Conservation (phyloP, 1,284 basidiomycete species). For the Puccinia sorghi region DNA sequence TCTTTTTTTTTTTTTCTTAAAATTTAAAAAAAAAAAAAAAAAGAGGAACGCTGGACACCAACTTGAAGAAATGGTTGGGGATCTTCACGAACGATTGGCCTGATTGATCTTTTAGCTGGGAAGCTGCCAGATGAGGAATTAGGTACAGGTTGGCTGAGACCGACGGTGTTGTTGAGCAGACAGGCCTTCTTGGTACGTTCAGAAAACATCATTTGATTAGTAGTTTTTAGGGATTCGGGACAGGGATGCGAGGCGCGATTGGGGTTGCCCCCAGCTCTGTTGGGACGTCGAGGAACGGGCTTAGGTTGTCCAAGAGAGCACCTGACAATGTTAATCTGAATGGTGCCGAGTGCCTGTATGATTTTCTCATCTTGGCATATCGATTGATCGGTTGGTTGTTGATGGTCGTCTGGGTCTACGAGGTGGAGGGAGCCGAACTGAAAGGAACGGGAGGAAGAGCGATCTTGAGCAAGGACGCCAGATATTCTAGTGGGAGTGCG, state of each 20-base stretch:
- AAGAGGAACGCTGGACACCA: background rate
- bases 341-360: constrained; percentile 31
- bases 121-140: no score
- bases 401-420: constrained; percentile 35
- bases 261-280: background rate
- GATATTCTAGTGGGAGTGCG: constrained; percentile 30
- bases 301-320: constrained; percentile 7
- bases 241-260: background rate
- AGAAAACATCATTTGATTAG: constrained; percentile 42
- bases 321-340: constrained; percentile 30
- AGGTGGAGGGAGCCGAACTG: constrained; percentile 16
- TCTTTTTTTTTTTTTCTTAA: no score
- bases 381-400: background rate
- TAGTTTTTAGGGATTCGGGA: background rate
- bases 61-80: constrained; percentile 38
- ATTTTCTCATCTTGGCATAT: constrained; percentile 39
- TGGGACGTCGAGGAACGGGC: background rate
- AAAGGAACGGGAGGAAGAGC: constrained; percentile 10
- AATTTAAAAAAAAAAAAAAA: background rate
- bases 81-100: constrained; percentile 22
- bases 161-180: constrained; percentile 31
- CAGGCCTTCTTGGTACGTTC: constrained; percentile 35
- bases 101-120: constrained; percentile 1
- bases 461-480: constrained; percentile 2
- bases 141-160: constrained; percentile 1